phyloP scores from a whole-genome alignment of 176 grass and related monocot genomes.

The Carex pumila region DNA sequence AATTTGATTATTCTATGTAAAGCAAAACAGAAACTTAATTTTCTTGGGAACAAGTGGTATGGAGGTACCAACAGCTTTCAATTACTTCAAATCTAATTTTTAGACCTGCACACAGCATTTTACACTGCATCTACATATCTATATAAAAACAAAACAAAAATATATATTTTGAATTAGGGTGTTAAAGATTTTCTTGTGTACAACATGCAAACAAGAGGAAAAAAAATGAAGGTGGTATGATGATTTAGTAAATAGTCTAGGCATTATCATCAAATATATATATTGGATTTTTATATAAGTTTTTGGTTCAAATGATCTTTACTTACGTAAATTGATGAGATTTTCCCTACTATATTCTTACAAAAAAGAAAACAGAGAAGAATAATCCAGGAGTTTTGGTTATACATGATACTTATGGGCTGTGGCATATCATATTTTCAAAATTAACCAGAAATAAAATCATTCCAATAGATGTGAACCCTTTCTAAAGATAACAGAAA shows the following conservation, averaged over 20 bases:
- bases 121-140: not conserved
- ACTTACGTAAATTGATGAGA: not conserved
- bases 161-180: not conserved
- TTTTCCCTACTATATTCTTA: not conserved
- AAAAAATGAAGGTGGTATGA: not conserved
- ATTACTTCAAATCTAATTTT: not conserved
- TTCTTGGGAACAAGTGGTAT: not conserved
- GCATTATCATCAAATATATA: not conserved
- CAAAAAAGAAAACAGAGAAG: not conserved
- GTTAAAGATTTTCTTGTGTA: not conserved
- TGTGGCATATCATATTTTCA: no score
- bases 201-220: not conserved
- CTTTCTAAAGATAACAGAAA: not conserved
- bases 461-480: not conserved
- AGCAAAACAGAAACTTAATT: not conserved
- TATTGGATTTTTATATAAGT: not conserved
- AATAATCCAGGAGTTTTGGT: no score
- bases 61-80: not conserved
- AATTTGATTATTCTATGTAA: not conserved
- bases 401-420: no score
- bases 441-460: not conserved
- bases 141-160: not conserved
- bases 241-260: not conserved
- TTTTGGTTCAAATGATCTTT: not conserved
- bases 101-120: not conserved